A percentile compares a stretch with the other conserved stretches of the same genome.
Evolutionary conservation across 306 rosid genomes (phyloP).

Genomic region (Medicago truncatula): DNA sequence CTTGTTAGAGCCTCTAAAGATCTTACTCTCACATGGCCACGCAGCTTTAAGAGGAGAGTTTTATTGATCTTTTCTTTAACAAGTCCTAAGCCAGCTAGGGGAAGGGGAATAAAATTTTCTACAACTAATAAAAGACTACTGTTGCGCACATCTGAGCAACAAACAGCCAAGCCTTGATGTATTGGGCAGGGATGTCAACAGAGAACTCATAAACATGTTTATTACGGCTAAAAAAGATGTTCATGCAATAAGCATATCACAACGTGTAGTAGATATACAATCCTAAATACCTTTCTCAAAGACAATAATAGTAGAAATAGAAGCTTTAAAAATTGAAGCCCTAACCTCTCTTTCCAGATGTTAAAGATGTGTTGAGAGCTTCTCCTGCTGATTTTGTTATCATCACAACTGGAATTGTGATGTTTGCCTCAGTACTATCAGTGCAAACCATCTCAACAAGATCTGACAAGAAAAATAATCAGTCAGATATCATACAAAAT

Average conservation of each 20-base stretch:
- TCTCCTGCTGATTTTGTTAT: constrained; percentile 78
- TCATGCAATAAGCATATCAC: constrained; percentile 17
- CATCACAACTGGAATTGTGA: constrained; percentile 86
- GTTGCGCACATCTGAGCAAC: constrained; percentile 8
- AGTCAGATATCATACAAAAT: background rate
- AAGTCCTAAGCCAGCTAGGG: constrained; percentile 2
- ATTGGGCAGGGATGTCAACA: background rate
- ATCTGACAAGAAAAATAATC: constrained; percentile 46
- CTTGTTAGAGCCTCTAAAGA: background rate
- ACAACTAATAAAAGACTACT: background rate
- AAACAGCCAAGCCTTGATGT: constrained; percentile 9
- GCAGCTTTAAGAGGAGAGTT: background rate
- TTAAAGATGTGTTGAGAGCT: constrained; percentile 58
- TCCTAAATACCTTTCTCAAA: constrained; percentile 33
- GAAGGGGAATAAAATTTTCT: background rate
- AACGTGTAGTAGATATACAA: background rate
- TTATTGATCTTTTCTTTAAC: constrained; percentile 3
- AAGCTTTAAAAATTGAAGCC: constrained; percentile 39
- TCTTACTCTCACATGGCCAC: background rate
- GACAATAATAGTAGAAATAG: constrained; percentile 19
- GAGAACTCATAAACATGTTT: background rate
- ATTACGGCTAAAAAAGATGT: background rate
- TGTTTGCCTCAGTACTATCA: constrained; percentile 53
- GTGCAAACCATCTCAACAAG: constrained; percentile 88
- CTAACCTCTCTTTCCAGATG: constrained; percentile 70